Conservation (phyloP, 1,139 yeast genomes). For the Nakaseomyces bracarensis region DNA sequence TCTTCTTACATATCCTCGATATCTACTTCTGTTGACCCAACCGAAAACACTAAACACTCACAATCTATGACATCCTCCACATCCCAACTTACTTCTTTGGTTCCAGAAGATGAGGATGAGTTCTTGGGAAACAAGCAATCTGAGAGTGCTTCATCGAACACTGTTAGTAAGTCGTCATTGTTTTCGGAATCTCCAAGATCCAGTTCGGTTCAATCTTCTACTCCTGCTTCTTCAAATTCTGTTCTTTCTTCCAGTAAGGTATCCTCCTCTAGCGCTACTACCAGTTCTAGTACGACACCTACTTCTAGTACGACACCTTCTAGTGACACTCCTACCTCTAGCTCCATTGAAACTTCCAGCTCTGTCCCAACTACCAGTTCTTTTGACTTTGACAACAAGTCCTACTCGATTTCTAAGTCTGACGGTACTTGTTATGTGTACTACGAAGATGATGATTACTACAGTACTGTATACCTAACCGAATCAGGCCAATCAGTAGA, state of each 20-base stretch:
- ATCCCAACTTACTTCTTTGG: background rate
- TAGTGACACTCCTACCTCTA: constrained; percentile 3
- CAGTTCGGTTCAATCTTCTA: background rate
- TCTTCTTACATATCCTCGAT: constrained; percentile 6
- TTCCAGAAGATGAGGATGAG: background rate
- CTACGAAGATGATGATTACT: constrained; percentile 24
- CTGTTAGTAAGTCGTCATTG: background rate
- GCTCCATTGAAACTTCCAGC: constrained; percentile 11
- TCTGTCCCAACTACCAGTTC: constrained; percentile 3
- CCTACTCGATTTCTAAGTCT: constrained; percentile 13
- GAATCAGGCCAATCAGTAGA: constrained; percentile 27
- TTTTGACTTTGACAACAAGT: constrained; percentile 9
- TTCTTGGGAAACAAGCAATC: background rate
- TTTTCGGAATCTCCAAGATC: background rate
- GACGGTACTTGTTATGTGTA: constrained; percentile 24
- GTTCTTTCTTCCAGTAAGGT: background rate
- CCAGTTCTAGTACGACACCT: background rate
- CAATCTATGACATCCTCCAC: constrained; percentile 7
- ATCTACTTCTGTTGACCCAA: background rate
- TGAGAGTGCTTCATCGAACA: background rate
- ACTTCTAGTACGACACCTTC: constrained; percentile 8
- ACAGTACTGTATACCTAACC: constrained; percentile 28
- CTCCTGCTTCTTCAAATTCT: constrained; percentile 4
- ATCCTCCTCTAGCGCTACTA: background rate
- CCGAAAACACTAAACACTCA: background rate